Base-by-base conservation (phyloP, 495 filamentous ascomycete genomes). In the Penicillium robsamsonii region DNA sequence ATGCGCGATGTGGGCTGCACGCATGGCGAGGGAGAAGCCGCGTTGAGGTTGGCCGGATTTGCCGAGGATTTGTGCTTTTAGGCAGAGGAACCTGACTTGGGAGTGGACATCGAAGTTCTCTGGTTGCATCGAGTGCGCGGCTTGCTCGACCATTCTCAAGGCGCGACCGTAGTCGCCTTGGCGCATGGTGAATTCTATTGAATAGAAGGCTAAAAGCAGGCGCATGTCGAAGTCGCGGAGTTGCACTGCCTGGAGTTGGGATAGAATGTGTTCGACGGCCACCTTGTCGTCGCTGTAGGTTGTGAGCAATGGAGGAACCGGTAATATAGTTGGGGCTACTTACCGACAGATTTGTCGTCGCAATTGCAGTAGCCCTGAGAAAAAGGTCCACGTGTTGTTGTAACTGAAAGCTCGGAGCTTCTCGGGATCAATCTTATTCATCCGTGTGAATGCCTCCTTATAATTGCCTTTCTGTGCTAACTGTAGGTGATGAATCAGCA, bases 21-120 rank as follows among this genome's bases (percentile, higher is more conserved):
- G 81, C 63, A 97, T 78, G 18, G 86, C 87, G 17, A 96, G 77
- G 4, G 88, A 91, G 65, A 97, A 94, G 1, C 89, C 94, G 59
- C 86, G 87, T 55, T 92, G 84, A 0, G 92, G 84, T 5, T 87
- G 84, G 17, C 88, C 88, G 53, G 80, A 80, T 64, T 79, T 79
- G 46, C 84, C 81, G 58, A 91, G 86, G 11, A 96, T 79, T 11
- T 81, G 77, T 1, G 87, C 89, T 68, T 97, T 97, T 45, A 84
- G 65, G 22, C 85, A 82, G 27, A 97, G 84, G 2, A 96, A 75
- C 44, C 85, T 84, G 47, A 96, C 77, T 55, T 89, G 87, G 13
- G 88, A 79, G 37, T 87, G 78, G 10, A 94, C 76, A 66, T 98
- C 94, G 43, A 85, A 81, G 61, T 84, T 83, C 55, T 87, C 83